Evolutionary conservation across 2,329 filamentous ascomycete genomes (phyloP).

Genomic region (Aspergillus pseudonomiae): DNA sequence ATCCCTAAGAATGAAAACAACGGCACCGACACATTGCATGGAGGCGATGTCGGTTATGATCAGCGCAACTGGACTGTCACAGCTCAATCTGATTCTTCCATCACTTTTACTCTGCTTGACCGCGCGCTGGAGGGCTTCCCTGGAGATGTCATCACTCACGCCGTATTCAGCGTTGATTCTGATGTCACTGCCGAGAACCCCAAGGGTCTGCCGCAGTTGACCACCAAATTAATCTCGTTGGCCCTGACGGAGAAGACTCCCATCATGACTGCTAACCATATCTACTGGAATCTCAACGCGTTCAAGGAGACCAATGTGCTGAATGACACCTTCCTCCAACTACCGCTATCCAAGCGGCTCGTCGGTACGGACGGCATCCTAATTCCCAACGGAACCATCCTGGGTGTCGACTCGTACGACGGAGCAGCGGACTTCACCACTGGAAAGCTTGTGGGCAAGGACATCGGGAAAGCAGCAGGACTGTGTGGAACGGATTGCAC

Average conservation of each 20-base stretch:
- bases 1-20: slow-evolving; percentile 55
- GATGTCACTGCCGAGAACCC: slow-evolving; percentile 40
- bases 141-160: slow-evolving; percentile 51
- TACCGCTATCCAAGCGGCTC: slow-evolving; percentile 50
- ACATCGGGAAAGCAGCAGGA: slow-evolving; percentile 64
- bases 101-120: slow-evolving; percentile 53
- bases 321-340: slow-evolving; percentile 47
- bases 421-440: slow-evolving; percentile 64
- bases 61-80: slow-evolving; percentile 54
- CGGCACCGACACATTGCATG: slow-evolving; percentile 57
- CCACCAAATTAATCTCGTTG: slow-evolving; percentile 47
- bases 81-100: slow-evolving; percentile 41
- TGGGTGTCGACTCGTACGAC: slow-evolving; percentile 68
- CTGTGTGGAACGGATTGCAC: slow-evolving; percentile 83
- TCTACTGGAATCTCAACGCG: slow-evolving; percentile 56
- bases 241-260: slow-evolving; percentile 51
- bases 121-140: slow-evolving; percentile 49
- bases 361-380: slow-evolving; percentile 62
- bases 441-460: slow-evolving; percentile 77
- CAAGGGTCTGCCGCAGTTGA: slow-evolving; percentile 46
- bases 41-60: slow-evolving; percentile 52
- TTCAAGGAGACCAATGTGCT: slow-evolving; percentile 49
- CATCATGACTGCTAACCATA: slow-evolving; percentile 55
- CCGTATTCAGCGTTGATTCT: slow-evolving; percentile 48
- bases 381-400: slow-evolving; percentile 76